Evolutionary conservation across 768 basidiomycete genomes (phyloP).

Genomic region (Suillus brevipes): DNA sequence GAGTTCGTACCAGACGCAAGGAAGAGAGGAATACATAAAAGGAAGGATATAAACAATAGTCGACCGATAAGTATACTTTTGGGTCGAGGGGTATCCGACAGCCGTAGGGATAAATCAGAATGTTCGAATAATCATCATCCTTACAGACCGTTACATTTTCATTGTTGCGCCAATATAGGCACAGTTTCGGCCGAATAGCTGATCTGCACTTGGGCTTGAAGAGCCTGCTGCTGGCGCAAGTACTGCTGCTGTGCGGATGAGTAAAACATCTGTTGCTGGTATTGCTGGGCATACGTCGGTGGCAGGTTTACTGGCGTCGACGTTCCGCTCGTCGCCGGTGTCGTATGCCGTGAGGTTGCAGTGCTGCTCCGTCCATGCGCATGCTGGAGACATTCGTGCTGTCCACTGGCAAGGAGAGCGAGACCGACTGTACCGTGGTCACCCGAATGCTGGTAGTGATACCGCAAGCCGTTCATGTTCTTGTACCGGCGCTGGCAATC

Average conservation of each 20-base stretch:
- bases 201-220: conserved; percentile 32
- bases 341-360: conserved; percentile 33
- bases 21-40: no score
- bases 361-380: conserved; percentile 29
- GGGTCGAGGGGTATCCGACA: conserved; percentile 21
- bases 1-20: no score
- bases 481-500: conserved; percentile 89
- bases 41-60: no score
- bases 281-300: conserved; percentile 33
- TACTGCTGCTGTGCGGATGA: conserved; percentile 39
- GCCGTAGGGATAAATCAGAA: conserved; percentile 1
- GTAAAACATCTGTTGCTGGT: conserved; percentile 39
- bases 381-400: conserved; percentile 55
- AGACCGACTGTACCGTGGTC: conserved; percentile 92
- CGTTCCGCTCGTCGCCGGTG: conserved; percentile 30
- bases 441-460: conserved; percentile 96
- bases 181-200: conserved; percentile 16
- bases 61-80: no score
- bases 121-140: background rate
- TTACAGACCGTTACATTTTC: background rate
- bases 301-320: conserved; percentile 33
- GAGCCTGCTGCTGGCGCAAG: conserved; percentile 34
- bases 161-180: background rate
- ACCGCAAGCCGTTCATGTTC: conserved; percentile 97
- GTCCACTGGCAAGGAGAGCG: conserved; percentile 74